These are phyloP conservation scores for Ceratobasidium sp. DNA, from an alignment of 1,284 basidiomycete species.

Conservation along the genomic window DNA sequence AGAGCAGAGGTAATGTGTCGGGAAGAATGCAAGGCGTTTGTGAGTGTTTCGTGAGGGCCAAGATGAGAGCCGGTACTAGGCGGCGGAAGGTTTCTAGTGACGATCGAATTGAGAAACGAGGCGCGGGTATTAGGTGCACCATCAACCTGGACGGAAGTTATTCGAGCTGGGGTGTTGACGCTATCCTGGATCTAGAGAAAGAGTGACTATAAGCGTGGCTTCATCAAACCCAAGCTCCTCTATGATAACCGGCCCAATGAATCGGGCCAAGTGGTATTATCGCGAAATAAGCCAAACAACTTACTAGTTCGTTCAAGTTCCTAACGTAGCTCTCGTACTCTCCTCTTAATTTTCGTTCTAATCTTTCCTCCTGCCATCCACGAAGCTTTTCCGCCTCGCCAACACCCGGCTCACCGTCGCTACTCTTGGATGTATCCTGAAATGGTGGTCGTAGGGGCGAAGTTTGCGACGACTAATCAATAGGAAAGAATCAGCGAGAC, in stretches of 20 bases:
- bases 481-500: neutral
- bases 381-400: constrained; percentile 66
- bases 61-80: constrained; percentile 52
- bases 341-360: constrained; percentile 74
- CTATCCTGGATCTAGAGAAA: constrained; percentile 72
- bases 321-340: constrained; percentile 81
- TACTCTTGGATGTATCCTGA: constrained; percentile 66
- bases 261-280: neutral
- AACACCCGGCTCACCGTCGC: constrained; percentile 67
- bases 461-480: constrained; percentile 26
- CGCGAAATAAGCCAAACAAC: constrained; percentile 52
- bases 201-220: constrained; percentile 28
- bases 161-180: constrained; percentile 69
- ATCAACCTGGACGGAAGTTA: constrained; percentile 83
- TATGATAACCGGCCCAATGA: neutral
- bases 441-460: constrained; percentile 66
- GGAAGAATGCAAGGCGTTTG: constrained; percentile 76
- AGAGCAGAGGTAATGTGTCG: constrained; percentile 75
- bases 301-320: constrained; percentile 78
- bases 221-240: neutral
- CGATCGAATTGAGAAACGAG: constrained; percentile 83
- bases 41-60: constrained; percentile 63
- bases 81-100: constrained; percentile 72
- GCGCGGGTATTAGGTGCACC: constrained; percentile 81
- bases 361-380: constrained; percentile 77